Evolutionary conservation across 441 rosid genomes (phyloP), one percentile per base, ranked within the genome.

Genomic region (Aleurites moluccanus): DNA sequence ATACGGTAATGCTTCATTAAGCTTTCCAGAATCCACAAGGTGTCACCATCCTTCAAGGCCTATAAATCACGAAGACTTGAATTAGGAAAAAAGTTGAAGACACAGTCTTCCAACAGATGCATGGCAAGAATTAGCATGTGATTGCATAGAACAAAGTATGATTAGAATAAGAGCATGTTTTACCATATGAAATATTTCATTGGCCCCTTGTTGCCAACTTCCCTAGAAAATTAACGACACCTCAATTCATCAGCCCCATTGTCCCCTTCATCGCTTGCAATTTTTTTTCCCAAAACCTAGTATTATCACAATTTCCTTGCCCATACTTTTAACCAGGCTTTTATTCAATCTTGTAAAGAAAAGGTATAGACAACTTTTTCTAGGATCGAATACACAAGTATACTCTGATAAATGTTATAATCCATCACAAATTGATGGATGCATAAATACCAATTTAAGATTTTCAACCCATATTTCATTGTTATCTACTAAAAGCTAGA

Each of bases 1-100:
- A 78, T 72, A 89, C 2, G 89, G 82, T 69, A 94, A 52, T 63
- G 97, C 94, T 74, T 91, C 94, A 78, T 89, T 85, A 61, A 94
- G 94, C 81, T 81, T 88, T 77, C 97, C 97, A 42, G 86, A 82
- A 79, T 89, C 88, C 99, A 94, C 78, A 91, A 85, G 49, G 88
- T 81, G 79, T 92, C 86, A 18, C 96, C 97, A 42, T 90, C 87
- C 61, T 85, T 85, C 83, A 92, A 73, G 61, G 80, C 88, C 98
- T 92, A 83, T 75, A 77, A 75, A 76, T 78, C 55, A 65, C 66
- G 65, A 72, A 62, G 4, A 79, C 33, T 35, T 71, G 69, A 75
- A 60, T 79, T 67, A 78, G 68, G 3, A 57, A 67, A 56, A 55
- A 62, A 4, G 30, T 14, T 23, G 38, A 42, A 33, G n/a, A 13